Base-by-base conservation (phyloP, 495 filamentous ascomycete species). In the Penicillium mononematosum region DNA sequence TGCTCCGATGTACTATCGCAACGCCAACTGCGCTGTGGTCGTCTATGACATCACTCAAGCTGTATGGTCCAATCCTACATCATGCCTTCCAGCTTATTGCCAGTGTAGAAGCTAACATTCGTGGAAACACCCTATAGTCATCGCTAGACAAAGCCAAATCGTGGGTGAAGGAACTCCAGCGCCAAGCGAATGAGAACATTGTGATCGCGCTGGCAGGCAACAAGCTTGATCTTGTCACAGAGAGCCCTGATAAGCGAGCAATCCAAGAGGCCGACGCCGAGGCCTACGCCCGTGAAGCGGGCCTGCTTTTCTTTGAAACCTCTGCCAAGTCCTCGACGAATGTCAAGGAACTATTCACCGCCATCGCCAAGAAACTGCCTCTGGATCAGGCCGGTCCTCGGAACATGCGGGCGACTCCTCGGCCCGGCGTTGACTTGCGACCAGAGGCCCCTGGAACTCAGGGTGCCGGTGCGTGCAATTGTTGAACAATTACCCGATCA, bases 31-130 rank as follows among this genome's bases (percentile, higher is more conserved):
- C 74, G 94, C 94, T 19, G 93, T 98, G 38, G 94, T 98, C 25
- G 94, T 98, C 58, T 98, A 98, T 75, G 94, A 98, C 75, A 96
- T 98, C 69, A 97, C 94, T 50, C 94, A 98, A 85, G 90, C 95
- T 58, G 94, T 98, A 86, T 53, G 89, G 22, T 22, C 27, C 20
- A 44, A 27, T 45, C 31, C 17, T 58, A 16, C 54, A 32, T 19
- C 36, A 36, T 11, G 5, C 7, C 12, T 51, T 20, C 14, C 14
- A 0, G 39, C 25, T 55, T 12, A 41, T 45, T 53, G 14, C 20
- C 53, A 41, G 17, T 19, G 20, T 55, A 14, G 6, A 36, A 38
- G 56, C 51, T 55, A 57, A 58, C 38, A 22, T 38, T 41, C 34
- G 5, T 42, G 22, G 6, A 19, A 16, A 24, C 34, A 20, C 43